A percentile compares a stretch with the other conserved stretches of the same genome.
Conservation (phyloP, 805 yeast species). For the Wickerhamomyces rabaulensis region DNA sequence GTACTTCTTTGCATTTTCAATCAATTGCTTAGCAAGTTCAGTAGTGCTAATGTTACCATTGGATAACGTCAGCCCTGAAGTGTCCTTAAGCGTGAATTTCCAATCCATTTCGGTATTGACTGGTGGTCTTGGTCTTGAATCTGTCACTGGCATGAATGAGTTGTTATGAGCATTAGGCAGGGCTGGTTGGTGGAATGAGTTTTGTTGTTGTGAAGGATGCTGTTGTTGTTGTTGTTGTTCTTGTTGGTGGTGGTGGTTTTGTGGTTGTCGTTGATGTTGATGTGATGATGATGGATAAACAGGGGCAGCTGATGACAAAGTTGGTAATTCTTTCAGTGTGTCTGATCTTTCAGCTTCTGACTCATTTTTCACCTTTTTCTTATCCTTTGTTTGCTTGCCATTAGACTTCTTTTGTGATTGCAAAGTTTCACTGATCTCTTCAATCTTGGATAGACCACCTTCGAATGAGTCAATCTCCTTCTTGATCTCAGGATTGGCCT, state of each 20-base stretch:
- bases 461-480: constrained; percentile 54
- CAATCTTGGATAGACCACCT: constrained; percentile 26
- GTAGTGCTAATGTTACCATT: constrained; percentile 49
- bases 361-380: neutral
- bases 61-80: constrained; percentile 38
- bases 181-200: neutral
- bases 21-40: constrained; percentile 49
- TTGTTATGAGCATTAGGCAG: constrained; percentile 3
- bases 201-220: constrained; percentile 1
- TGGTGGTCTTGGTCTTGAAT: constrained; percentile 22
- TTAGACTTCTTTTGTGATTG: constrained; percentile 10
- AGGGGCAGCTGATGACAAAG: neutral
- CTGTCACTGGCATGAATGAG: constrained; percentile 2
- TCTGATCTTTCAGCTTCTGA: neutral
- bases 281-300: neutral
- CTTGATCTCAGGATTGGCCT: constrained; percentile 50
- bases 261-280: neutral
- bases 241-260: neutral
- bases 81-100: constrained; percentile 50
- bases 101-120: constrained; percentile 44
- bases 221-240: neutral
- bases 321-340: neutral
- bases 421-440: constrained; percentile 20
- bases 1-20: constrained; percentile 54
- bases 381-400: neutral